A percentile compares a stretch with the other conserved stretches of the same genome.
Evolutionary conservation across 129 eudicot genomes (phyloP).

Genomic region (Artemisia argyi): DNA sequence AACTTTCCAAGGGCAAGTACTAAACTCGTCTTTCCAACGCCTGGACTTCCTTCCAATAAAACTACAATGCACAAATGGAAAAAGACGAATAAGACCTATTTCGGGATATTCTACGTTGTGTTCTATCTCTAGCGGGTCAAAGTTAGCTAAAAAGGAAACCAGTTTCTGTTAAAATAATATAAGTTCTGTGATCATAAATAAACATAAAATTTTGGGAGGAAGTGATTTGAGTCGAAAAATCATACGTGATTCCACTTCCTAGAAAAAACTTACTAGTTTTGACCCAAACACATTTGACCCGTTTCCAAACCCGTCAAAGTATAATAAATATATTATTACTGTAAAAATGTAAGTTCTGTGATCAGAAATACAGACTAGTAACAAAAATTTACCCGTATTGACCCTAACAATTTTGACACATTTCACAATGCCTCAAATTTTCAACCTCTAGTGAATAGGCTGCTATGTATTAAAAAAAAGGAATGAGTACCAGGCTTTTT

Average conservation of each 20-base stretch:
- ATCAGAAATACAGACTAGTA: not conserved
- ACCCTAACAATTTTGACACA: not conserved
- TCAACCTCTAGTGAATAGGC: not conserved
- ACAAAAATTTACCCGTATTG: not conserved
- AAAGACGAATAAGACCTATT: conserved; percentile 14
- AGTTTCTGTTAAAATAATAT: not conserved
- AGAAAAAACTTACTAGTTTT: not conserved
- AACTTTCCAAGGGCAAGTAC: conserved; percentile 73
- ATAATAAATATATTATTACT: no score
- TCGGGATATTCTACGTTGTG: not conserved
- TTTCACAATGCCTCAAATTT: not conserved
- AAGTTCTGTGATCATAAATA: not conserved
- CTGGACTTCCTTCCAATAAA: conserved; percentile 98
- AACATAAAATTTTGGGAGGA: not conserved
- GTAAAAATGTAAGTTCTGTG: no score
- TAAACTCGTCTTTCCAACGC: conserved; percentile 97
- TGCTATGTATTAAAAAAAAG: not conserved
- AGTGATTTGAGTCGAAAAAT: no score
- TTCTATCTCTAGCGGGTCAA: conserved; percentile 7
- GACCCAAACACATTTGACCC: no score
- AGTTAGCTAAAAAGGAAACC: no score
- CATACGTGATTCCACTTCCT: no score
- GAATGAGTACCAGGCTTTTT: conserved; percentile 69
- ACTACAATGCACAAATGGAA: conserved; percentile 45
- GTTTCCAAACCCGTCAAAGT: no score